phyloP scores from a whole-genome alignment of 257 asterid genomes.

The Parsonsia alboflavescens region DNA sequence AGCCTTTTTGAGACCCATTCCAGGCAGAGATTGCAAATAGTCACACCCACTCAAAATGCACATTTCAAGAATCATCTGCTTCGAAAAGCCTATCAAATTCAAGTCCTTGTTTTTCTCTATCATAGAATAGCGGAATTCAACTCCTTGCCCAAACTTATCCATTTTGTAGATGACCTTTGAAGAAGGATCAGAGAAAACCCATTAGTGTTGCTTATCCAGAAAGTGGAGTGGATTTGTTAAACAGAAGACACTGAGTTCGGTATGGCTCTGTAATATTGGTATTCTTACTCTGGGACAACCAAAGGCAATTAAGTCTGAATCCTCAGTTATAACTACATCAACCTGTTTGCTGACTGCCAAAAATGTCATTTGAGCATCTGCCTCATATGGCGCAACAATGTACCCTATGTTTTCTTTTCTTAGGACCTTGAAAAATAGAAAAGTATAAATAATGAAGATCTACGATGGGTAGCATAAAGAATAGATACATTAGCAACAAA shows the following conservation, averaged over 20 bases:
- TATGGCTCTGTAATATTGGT: not conserved
- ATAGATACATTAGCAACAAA: not conserved
- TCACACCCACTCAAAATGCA: slow-evolving; percentile 98
- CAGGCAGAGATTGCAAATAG: slow-evolving; percentile 87
- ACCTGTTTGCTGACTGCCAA: slow-evolving; percentile 73
- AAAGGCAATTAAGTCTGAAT: slow-evolving; percentile 85
- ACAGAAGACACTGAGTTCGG: not conserved
- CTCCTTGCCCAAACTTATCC: slow-evolving; percentile 99
- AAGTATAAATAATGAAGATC: slow-evolving; percentile 7
- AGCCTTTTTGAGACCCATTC: slow-evolving; percentile 95
- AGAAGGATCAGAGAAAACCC: slow-evolving; percentile 12
- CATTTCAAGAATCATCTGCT: slow-evolving; percentile 91
- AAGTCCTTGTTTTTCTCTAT: slow-evolving; percentile 70
- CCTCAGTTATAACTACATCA: slow-evolving; percentile 95
- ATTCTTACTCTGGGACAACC: slow-evolving; percentile 93
- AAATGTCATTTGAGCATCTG: slow-evolving; percentile 97
- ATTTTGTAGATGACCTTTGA: slow-evolving; percentile 83
- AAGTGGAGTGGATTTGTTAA: not conserved
- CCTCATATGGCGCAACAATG: slow-evolving; percentile 96
- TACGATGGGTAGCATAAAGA: not conserved
- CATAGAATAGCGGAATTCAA: slow-evolving; percentile 57
- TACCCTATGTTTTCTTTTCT: slow-evolving; percentile 64
- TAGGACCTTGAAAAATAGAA: slow-evolving; percentile 49
- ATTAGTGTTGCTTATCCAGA: not conserved
- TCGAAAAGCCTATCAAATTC: slow-evolving; percentile 66